Evolutionary conservation across 2,329 filamentous ascomycete genomes (phyloP), one percentile per base, ranked within the genome.

Genomic region (Cryphonectria nitschkei): DNA sequence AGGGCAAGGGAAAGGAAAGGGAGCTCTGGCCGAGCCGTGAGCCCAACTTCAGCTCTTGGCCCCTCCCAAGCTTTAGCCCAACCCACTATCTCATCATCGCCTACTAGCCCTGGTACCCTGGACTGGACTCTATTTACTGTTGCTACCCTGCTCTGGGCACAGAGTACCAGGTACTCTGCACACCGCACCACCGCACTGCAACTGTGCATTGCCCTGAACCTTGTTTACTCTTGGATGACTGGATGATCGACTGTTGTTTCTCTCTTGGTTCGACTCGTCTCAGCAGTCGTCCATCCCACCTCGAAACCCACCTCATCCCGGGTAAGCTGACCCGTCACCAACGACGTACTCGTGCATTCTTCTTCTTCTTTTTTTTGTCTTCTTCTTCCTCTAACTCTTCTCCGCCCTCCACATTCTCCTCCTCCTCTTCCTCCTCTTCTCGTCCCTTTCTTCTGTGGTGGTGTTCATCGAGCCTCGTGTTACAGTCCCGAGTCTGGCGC

Each of bases 181-280:
- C 54, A 58, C 54, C 54, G 54, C 54, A 58, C 54, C 54, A 32
- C 54, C 46, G 46, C 46, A 50, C 46, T 50, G 46, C 46, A 50
- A 50, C 46, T 50, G 26, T 29, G 54, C 54, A 58, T 58, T 8
- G 54, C 54, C 54, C 16, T 58, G 26, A 58, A 58, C 54, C 54
- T 58, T 58, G 54, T 58, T 58, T 58, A 58, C 54, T 32, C 54
- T 19, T 32, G 54, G 26, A 32, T 32, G 54, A 58, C 26, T 32
- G 54, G 54, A 32, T 8, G 54, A 58, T 58, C 54, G 54, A 58
- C 61, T 62, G 13, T 62, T 62, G 60, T 37, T 62, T 62, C 60
- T 29, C 39, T 43, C 61, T 16, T 16, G 61, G 9, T 46, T 64
- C 61, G 61, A 64, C 39, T 13, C 29, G 60, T 39, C 61, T 65